phyloP scores from a whole-genome alignment of 768 basidiomycete genomes.

The Symmetrospora coprosmae region DNA sequence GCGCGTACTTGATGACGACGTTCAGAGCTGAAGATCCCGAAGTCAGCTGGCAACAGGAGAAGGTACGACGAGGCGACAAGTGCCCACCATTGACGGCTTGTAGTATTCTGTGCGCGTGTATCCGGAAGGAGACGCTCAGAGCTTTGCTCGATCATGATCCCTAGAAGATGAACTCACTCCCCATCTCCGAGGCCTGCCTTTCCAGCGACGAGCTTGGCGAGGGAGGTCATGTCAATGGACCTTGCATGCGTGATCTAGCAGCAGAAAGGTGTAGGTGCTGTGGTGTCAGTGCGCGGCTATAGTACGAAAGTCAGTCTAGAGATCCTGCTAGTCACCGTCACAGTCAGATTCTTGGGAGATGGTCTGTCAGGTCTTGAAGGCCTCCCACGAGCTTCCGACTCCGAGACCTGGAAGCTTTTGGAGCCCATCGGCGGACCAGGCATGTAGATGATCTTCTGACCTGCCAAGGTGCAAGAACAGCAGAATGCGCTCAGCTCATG shows the following conservation, averaged over 20 bases:
- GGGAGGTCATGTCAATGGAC: neutral
- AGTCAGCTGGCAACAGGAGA: neutral
- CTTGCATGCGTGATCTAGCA: neutral
- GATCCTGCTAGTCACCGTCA: neutral
- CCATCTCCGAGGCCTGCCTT: neutral
- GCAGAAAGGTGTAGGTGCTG: no score
- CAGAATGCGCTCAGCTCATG: no score
- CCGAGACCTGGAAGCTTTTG: neutral
- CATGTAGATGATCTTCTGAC: conserved; percentile 1
- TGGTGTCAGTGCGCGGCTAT: no score
- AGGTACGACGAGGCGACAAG: neutral
- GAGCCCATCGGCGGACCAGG: neutral
- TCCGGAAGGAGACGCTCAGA: neutral
- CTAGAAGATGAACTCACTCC: neutral
- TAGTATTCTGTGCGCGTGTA: neutral
- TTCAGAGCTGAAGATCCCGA: neutral
- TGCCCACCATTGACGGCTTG: conserved; percentile 1
- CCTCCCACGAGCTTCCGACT: neutral
- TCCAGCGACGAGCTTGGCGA: neutral
- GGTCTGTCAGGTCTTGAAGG: neutral
- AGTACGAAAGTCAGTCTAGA: neutral
- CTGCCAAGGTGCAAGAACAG: conserved; percentile 10
- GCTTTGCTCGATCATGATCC: neutral
- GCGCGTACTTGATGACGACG: conserved; percentile 4
- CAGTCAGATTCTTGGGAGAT: neutral